Conservation (phyloP, 2,329 filamentous ascomycete genomes). For the Hypoxylon sp. region DNA sequence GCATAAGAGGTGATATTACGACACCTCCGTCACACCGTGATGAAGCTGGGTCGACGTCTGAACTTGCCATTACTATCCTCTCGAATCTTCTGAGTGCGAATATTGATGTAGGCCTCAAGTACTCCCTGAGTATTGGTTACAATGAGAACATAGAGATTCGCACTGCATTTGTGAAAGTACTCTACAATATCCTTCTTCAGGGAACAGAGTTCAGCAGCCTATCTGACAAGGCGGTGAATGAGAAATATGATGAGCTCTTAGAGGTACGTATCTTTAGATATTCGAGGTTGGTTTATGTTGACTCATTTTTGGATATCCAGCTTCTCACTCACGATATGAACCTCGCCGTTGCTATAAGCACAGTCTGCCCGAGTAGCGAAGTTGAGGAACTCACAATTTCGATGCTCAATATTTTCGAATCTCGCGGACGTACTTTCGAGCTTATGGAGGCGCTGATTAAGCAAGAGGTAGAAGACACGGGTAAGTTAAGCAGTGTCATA, state of each 20-base stretch:
- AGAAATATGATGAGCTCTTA: slow-evolving; percentile 77
- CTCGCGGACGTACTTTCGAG: slow-evolving; percentile 73
- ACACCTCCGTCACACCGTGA: slow-evolving; percentile 62
- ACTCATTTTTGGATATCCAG: slow-evolving; percentile 53
- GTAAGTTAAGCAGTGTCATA: slow-evolving; percentile 54
- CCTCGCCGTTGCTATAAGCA: slow-evolving; percentile 74
- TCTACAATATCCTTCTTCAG: slow-evolving; percentile 79
- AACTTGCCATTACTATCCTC: slow-evolving; percentile 76
- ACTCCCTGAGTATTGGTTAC: slow-evolving; percentile 78
- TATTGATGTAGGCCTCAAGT: slow-evolving; percentile 79
- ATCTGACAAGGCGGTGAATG: slow-evolving; percentile 75
- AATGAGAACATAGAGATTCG: slow-evolving; percentile 79
- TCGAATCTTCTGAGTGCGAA: slow-evolving; percentile 80
- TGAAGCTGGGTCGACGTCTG: slow-evolving; percentile 69
- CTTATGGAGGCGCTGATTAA: slow-evolving; percentile 77
- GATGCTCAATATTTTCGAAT: slow-evolving; percentile 78
- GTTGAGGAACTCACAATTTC: slow-evolving; percentile 79
- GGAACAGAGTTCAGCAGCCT: slow-evolving; percentile 79
- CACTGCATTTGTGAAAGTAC: slow-evolving; percentile 77
- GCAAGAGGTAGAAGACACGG: slow-evolving; percentile 77
- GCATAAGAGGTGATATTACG: slow-evolving; percentile 60
- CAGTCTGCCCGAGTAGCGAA: slow-evolving; percentile 76
- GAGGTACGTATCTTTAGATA: slow-evolving; percentile 59
- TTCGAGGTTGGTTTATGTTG: background rate
- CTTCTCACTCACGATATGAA: slow-evolving; percentile 74